Conservation (phyloP, 371 early-diverging fungal species). For the Rhizopus arrhizus region DNA sequence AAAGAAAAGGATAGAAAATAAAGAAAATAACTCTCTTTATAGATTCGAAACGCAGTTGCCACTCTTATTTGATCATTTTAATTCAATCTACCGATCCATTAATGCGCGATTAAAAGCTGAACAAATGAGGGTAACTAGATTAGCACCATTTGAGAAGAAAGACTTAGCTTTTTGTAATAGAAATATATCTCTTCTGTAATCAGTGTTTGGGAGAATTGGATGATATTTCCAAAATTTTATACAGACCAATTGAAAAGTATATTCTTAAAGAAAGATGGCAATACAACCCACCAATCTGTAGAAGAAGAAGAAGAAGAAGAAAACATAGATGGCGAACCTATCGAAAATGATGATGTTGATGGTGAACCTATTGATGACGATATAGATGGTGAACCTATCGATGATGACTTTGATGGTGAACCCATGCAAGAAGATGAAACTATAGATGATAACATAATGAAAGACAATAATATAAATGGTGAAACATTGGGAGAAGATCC, state of each 20-base stretch:
- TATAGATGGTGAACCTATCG: slow-evolving; percentile 24
- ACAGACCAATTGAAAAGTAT: slow-evolving; percentile 56
- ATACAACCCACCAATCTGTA: not conserved
- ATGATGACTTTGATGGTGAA: slow-evolving; percentile 39
- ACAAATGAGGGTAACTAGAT: slow-evolving; percentile 64
- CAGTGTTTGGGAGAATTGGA: slow-evolving; percentile 87
- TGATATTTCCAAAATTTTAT: slow-evolving; percentile 79
- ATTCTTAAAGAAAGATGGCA: slow-evolving; percentile 41
- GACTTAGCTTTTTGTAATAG: slow-evolving; percentile 22
- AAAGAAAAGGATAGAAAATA: not conserved
- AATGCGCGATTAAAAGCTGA: slow-evolving; percentile 81
- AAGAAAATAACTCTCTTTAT: not conserved
- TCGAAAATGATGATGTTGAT: slow-evolving; percentile 18
- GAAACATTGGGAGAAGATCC: slow-evolving; percentile 43
- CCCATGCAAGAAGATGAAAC: slow-evolving; percentile 43
- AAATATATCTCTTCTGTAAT: slow-evolving; percentile 67
- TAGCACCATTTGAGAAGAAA: not conserved
- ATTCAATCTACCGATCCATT: slow-evolving; percentile 67
- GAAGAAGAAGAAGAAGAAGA: not conserved
- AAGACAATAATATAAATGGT: slow-evolving; percentile 33
- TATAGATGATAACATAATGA: not conserved
- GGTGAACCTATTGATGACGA: slow-evolving; percentile 33
- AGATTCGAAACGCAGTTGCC: slow-evolving; percentile 68
- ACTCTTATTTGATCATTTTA: slow-evolving; percentile 72
- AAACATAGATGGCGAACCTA: not conserved